Evolutionary conservation across 768 basidiomycete species (phyloP), one percentile per base, ranked within the genome.

Genomic region (Phanerodontia chrysosporium): DNA sequence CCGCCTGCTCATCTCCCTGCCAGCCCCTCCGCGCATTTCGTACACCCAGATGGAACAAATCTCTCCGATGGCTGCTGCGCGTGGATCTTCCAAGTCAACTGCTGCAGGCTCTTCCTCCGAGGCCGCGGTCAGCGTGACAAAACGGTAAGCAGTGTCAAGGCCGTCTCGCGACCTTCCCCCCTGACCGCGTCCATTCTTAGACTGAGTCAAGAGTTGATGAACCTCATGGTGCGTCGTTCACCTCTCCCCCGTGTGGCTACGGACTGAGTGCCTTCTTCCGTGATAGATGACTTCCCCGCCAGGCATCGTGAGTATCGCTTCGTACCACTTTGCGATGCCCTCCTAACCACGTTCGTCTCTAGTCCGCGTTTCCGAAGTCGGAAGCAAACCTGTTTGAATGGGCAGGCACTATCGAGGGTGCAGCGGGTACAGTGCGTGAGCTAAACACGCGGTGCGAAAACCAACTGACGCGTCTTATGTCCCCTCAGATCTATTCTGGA

Each of bases 311-410:
- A 67, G 89, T 78, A 36, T 49, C 10, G 16, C 22, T 53, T 5
- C 22, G 13, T 8, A 49, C 13, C 44, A 3, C 30, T n/a, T 21
- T 16, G 5, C 25, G 29, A 28, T 13, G 32, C 39, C 9, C 2
- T 25, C 27, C 21, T 55, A 21, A 32, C 42, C 16, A 29, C 25
- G n/a, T 22, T 24, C 3, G 25, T 27, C 16, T 58, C 24, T 64
- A 93, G 92, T 92, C 92, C 49, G 93, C 93, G 7, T 95, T 94
- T 71, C 93, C 93, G 1, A 92, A 88, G 68, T 85, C 83, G 60
- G 92, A 95, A 59, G 83, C 86, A 12, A 93, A 92, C 72, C 76
- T 95, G 14, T 92, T 92, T 62, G 92, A 94, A 67, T 95, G 93
- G 93, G 80, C 84, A 4, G 93, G 92, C 7, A 92, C 91, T 45